These are phyloP conservation scores for Albifimbria verrucaria DNA, from an alignment of 2,329 filamentous ascomycete species.

Conservation along the genomic window DNA sequence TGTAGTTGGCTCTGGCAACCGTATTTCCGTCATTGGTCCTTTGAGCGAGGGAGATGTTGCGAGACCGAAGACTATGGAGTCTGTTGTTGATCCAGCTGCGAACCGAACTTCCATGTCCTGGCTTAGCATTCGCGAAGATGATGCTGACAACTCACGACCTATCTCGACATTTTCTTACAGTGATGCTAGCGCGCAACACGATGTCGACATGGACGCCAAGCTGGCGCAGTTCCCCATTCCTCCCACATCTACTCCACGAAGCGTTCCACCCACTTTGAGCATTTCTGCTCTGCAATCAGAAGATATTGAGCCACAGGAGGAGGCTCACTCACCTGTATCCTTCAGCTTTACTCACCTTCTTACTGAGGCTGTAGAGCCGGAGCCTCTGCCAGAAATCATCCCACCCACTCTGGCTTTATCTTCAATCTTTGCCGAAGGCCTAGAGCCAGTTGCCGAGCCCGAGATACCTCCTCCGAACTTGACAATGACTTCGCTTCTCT, in stretches of 20 bases:
- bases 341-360: conserved; percentile 31
- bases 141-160: conserved; percentile 33
- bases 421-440: conserved; percentile 31
- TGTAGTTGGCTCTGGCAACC: conserved; percentile 5
- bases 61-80: conserved; percentile 40
- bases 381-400: conserved; percentile 31
- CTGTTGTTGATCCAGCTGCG: conserved; percentile 30
- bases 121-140: conserved; percentile 19
- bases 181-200: conserved; percentile 50
- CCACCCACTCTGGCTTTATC: conserved; percentile 35
- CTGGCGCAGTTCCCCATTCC: conserved; percentile 54
- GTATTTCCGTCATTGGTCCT: conserved; percentile 6
- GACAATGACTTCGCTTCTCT: conserved; percentile 21
- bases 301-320: conserved; percentile 39
- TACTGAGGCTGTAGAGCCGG: conserved; percentile 37
- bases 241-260: conserved; percentile 36
- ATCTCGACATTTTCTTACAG: conserved; percentile 49
- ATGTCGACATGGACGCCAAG: conserved; percentile 47
- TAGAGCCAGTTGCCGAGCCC: conserved; percentile 24
- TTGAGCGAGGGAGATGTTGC: conserved; percentile 24
- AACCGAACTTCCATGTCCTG: conserved; percentile 20
- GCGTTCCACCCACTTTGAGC: conserved; percentile 32
- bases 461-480: conserved; percentile 21
- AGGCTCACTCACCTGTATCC: conserved; percentile 28
- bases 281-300: conserved; percentile 44